Percentiles rank a stretch among this genome's conserved stretches.
These are phyloP conservation scores for Botrytis aclada DNA, from an alignment of 2,329 filamentous ascomycete species.

Conservation along the genomic window DNA sequence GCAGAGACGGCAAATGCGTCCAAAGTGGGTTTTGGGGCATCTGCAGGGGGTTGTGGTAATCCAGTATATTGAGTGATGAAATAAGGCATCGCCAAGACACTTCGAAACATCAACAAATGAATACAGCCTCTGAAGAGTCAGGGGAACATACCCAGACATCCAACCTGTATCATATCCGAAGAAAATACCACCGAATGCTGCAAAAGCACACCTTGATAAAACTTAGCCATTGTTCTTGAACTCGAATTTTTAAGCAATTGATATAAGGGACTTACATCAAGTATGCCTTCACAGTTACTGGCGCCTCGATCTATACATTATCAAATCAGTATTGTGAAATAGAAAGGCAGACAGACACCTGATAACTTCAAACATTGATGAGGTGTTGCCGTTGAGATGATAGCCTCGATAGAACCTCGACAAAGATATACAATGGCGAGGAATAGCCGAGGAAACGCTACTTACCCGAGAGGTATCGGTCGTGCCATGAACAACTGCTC, in stretches of 20 bases:
- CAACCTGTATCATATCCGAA: conserved; percentile 72
- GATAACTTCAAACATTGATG: neutral
- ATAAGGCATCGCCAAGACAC: conserved; percentile 28
- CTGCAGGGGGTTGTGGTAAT: neutral
- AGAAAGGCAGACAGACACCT: neutral
- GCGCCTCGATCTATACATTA: conserved; percentile 11
- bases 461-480: conserved; percentile 21
- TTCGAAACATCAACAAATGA: neutral
- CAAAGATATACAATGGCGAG: neutral
- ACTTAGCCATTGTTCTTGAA: neutral
- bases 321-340: neutral
- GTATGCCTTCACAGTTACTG: conserved; percentile 16
- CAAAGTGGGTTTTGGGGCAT: conserved; percentile 5
- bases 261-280: conserved; percentile 3
- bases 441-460: neutral
- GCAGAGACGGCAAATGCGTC: conserved; percentile 41
- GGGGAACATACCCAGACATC: conserved; percentile 44
- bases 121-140: no score
- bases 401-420: neutral
- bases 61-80: conserved; percentile 30
- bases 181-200: conserved; percentile 54
- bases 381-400: neutral
- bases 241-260: neutral
- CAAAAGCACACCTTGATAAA: conserved; percentile 55
- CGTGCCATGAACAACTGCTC: conserved; percentile 20